Conservation (phyloP, 2,329 filamentous ascomycete species). For the Myriosclerotinia curreyana region DNA sequence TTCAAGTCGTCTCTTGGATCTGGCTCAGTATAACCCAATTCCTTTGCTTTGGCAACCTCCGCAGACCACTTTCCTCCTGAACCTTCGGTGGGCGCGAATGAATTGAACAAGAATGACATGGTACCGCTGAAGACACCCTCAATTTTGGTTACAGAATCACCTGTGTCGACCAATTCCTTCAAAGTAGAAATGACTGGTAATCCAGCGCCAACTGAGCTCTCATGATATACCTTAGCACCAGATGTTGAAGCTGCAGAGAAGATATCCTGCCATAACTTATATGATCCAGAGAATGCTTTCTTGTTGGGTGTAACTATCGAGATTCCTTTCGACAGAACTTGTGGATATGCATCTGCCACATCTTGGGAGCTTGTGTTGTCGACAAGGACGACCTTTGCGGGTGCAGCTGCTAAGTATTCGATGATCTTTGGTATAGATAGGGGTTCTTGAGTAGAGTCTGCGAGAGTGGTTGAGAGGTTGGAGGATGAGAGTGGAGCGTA, state of each 20-base stretch:
- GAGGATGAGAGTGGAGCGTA: conserved; percentile 66
- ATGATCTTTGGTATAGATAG: conserved; percentile 67
- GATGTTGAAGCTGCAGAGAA: conserved; percentile 67
- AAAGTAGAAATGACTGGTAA: conserved; percentile 91
- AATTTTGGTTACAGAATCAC: conserved; percentile 86
- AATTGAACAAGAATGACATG: conserved; percentile 98
- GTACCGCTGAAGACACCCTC: conserved; percentile 98
- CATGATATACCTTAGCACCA: conserved; percentile 86
- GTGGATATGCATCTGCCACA: conserved; percentile 78
- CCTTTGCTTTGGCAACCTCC: conserved; percentile 88
- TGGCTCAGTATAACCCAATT: conserved; percentile 87
- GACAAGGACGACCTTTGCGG: conserved; percentile 76
- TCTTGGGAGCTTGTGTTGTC: conserved; percentile 95
- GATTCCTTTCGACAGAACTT: conserved; percentile 76
- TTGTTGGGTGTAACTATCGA: conserved; percentile 97
- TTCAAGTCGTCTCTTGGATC: conserved; percentile 85
- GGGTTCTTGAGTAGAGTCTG: conserved; percentile 60
- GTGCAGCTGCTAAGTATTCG: conserved; percentile 73
- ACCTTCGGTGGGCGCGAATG: conserved; percentile 78
- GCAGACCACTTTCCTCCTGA: conserved; percentile 81
- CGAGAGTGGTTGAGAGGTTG: conserved; percentile 59
- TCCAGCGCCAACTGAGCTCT: conserved; percentile 90
- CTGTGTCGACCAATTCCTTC: conserved; percentile 90
- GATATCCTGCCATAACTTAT: conserved; percentile 82
- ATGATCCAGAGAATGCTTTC: conserved; percentile 86